Evolutionary conservation across 1,139 yeast genomes (phyloP), one percentile per base, ranked within the genome.

Genomic region (Suzukiozyma palmioleophila): DNA sequence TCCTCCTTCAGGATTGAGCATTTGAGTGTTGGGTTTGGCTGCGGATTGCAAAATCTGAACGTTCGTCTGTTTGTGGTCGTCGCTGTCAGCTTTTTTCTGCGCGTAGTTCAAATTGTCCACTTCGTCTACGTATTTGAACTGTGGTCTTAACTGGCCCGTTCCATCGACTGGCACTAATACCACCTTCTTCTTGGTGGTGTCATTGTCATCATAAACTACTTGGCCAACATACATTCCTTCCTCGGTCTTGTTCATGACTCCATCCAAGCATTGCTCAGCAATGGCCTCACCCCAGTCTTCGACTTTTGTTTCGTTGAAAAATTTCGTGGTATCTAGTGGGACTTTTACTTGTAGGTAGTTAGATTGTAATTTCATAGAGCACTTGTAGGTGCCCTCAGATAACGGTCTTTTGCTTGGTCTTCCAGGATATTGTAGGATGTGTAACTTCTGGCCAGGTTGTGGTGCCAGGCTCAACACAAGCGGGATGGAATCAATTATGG

Each of bases 101-200:
- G 49, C 53, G 39, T 49, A 55, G 37, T 53, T 58, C 30, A 50
- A 46, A 12, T 51, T 51, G 40, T 71, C 77, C 29, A 64, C 39
- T 32, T 69, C 77, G 54, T 85, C 95, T 39, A 89, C 78, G 56
- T 89, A 86, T 47, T 74, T 76, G 64, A 92, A 88, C 45, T 77
- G 76, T 1, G 97, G 94, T 52, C 96, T 73, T 46, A 92, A 59
- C 59, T 90, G 97, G 0, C 84, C 79, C 0, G 86, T 77, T 18
- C 81, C 73, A 37, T 78, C 75, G 2, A 89, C 69, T 0, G 94
- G 88, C 1, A 79, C 62, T 45, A 90, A 59, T 37, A 85, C 81
- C 12, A 89, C 56, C 49, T 18, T 18, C 75, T 79, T 36, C 51
- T 56, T 12, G 32, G 10, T 30, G 25, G 13, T 11, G 5, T 11